Evolutionary conservation across 2,329 filamentous ascomycete genomes (phyloP).

Genomic region (Fusarium albidum): DNA sequence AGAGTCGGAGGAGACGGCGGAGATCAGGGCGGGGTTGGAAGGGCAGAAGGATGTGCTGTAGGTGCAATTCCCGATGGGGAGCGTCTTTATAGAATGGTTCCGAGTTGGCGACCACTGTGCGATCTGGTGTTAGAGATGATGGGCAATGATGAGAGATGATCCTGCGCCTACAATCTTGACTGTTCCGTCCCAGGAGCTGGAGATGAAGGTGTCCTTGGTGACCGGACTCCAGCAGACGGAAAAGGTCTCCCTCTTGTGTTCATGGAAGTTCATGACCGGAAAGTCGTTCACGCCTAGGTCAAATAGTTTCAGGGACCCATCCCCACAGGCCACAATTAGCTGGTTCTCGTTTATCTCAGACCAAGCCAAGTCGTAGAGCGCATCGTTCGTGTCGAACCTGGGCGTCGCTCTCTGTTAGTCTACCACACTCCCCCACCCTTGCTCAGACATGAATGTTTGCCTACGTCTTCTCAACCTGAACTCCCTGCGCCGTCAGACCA

Average conservation of each 20-base stretch:
- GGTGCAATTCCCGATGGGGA: slow-evolving; percentile 92
- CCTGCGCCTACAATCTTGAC: slow-evolving; percentile 74
- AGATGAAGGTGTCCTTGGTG: slow-evolving; percentile 88
- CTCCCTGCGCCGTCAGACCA: slow-evolving; percentile 81
- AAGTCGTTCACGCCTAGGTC: slow-evolving; percentile 84
- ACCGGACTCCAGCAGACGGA: slow-evolving; percentile 92
- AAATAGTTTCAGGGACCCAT: slow-evolving; percentile 94
- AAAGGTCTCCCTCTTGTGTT: slow-evolving; percentile 93
- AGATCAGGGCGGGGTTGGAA: slow-evolving; percentile 84
- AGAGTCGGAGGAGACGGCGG: slow-evolving; percentile 87
- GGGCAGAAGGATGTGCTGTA: slow-evolving; percentile 94
- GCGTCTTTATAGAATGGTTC: slow-evolving; percentile 77
- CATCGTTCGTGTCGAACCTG: slow-evolving; percentile 96
- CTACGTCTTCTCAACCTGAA: slow-evolving; percentile 84
- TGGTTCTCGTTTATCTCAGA: slow-evolving; percentile 98
- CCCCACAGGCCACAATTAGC: slow-evolving; percentile 85
- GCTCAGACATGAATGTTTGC: slow-evolving; percentile 21
- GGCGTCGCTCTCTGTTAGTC: slow-evolving; percentile 4
- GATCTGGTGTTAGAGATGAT: slow-evolving; percentile 7
- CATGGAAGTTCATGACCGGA: slow-evolving; percentile 89
- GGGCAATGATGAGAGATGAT: not conserved
- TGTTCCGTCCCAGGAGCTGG: slow-evolving; percentile 94
- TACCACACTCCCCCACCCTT: no score
- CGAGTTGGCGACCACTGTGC: slow-evolving; percentile 82
- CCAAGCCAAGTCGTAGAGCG: slow-evolving; percentile 94